These are phyloP conservation scores for Coemansia guatemalensis DNA, from an alignment of 192 early-diverging fungal species.

Conservation along the genomic window DNA sequence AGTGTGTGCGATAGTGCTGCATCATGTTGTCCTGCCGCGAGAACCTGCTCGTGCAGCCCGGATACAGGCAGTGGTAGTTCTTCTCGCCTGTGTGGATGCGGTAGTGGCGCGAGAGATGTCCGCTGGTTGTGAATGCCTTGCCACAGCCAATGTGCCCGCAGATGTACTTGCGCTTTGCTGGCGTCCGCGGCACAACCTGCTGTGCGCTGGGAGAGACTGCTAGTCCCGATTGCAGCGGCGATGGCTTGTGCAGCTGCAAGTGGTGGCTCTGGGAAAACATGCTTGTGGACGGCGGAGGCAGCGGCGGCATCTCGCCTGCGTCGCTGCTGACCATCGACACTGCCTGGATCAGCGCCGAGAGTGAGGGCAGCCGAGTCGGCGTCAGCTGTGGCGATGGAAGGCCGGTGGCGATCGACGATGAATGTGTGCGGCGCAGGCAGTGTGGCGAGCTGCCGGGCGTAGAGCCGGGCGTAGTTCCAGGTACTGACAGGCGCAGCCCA, in stretches of 20 bases:
- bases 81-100: constrained; percentile 80
- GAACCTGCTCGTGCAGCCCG: constrained; percentile 70
- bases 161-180: constrained; percentile 66
- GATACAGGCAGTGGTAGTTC: constrained; percentile 66
- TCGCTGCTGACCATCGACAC: constrained; percentile 13
- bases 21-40: constrained; percentile 83
- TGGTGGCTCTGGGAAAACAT: neutral
- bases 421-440: constrained; percentile 12
- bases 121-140: constrained; percentile 79
- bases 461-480: constrained; percentile 16
- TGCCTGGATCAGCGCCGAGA: constrained; percentile 31
- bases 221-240: neutral
- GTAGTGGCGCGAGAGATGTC: constrained; percentile 71
- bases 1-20: constrained; percentile 79
- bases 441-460: constrained; percentile 18
- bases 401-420: constrained; percentile 8
- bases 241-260: constrained; percentile 3
- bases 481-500: constrained; percentile 14
- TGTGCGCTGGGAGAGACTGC: neutral
- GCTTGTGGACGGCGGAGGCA: neutral
- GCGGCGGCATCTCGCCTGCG: neutral
- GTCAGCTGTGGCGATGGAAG: constrained; percentile 18
- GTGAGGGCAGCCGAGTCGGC: constrained; percentile 25
- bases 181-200: constrained; percentile 4
- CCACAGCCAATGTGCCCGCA: constrained; percentile 64